Evolutionary conservation across 2,329 filamentous ascomycete species (phyloP).

Genomic region (Karstenula rhodostoma): DNA sequence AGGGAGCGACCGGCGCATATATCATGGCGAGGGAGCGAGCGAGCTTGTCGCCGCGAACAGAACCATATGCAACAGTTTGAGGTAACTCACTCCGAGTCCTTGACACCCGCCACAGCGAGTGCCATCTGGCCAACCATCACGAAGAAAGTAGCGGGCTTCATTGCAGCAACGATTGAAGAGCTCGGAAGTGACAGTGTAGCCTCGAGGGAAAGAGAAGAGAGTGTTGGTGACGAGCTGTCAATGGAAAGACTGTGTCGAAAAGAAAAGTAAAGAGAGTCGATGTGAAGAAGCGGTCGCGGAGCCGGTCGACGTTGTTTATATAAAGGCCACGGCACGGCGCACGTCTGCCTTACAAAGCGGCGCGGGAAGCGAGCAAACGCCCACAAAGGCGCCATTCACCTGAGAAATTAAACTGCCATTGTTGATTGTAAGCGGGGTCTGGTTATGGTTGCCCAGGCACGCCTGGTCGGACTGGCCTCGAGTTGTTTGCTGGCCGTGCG

Average conservation of each 20-base stretch:
- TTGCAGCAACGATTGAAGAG: background rate
- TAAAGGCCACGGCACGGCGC: background rate
- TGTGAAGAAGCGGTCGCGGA: background rate
- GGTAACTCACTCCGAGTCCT: background rate
- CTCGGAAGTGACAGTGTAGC: background rate
- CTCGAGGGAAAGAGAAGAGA: background rate
- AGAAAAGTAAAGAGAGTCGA: background rate
- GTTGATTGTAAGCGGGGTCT: background rate
- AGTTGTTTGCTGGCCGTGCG: conserved; percentile 5
- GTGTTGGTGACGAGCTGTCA: background rate
- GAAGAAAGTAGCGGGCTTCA: conserved; percentile 11
- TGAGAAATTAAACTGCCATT: background rate
- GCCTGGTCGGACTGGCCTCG: background rate
- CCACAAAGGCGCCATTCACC: conserved; percentile 3
- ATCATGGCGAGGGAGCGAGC: background rate
- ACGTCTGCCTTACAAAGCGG: background rate
- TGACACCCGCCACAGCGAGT: background rate
- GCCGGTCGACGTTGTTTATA: background rate
- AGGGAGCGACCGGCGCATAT: too few species aligned
- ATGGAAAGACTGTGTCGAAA: conserved; percentile 5
- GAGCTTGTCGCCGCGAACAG: background rate
- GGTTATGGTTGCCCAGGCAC: background rate
- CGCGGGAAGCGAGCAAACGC: conserved; percentile 4
- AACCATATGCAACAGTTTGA: background rate
- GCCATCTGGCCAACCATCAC: conserved; percentile 1